Evolutionary conservation across 1,284 basidiomycete genomes (phyloP).

Genomic region (Fomitopsis schrenkii): DNA sequence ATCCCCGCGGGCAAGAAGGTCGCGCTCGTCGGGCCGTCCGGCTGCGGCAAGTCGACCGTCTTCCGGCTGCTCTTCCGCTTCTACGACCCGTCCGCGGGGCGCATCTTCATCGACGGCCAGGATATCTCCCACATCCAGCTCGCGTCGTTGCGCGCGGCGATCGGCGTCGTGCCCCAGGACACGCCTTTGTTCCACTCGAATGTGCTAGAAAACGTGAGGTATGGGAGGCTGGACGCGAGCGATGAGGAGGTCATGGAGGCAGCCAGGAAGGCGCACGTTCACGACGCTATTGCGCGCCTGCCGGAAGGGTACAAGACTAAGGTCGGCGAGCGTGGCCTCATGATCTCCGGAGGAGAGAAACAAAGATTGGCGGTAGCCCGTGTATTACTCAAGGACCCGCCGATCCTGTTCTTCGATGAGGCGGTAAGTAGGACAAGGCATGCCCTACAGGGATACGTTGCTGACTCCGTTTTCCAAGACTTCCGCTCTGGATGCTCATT

Average conservation of each 20-base stretch:
- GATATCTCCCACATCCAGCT: conserved; percentile 77
- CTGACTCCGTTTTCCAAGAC: conserved; percentile 48
- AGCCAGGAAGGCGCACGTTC: conserved; percentile 84
- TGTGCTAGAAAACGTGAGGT: conserved; percentile 92
- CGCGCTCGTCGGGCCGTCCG: conserved; percentile 94
- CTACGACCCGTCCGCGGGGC: conserved; percentile 82
- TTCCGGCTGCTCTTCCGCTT: conserved; percentile 94
- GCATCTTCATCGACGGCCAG: conserved; percentile 86
- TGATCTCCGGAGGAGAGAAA: conserved; percentile 99
- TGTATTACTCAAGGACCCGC: conserved; percentile 89
- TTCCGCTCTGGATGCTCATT: conserved; percentile 91
- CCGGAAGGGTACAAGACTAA: conserved; percentile 88
- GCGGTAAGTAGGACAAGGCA: conserved; percentile 57
- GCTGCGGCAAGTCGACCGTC: conserved; percentile 97
- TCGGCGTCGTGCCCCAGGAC: conserved; percentile 97
- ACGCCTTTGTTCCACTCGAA: conserved; percentile 96
- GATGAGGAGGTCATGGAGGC: conserved; percentile 88
- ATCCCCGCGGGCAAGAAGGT: conserved; percentile 96
- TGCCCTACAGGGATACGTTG: neutral
- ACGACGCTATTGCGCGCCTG: conserved; percentile 74
- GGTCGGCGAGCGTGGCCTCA: conserved; percentile 94
- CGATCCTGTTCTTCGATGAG: conserved; percentile 97
- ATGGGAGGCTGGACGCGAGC: conserved; percentile 84
- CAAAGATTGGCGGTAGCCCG: conserved; percentile 93
- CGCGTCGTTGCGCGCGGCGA: conserved; percentile 66